Percentiles rank a stretch among this genome's conserved stretches.
phyloP scores from a whole-genome alignment of 139 green algal species.

The Tetradesmus obliquus region DNA sequence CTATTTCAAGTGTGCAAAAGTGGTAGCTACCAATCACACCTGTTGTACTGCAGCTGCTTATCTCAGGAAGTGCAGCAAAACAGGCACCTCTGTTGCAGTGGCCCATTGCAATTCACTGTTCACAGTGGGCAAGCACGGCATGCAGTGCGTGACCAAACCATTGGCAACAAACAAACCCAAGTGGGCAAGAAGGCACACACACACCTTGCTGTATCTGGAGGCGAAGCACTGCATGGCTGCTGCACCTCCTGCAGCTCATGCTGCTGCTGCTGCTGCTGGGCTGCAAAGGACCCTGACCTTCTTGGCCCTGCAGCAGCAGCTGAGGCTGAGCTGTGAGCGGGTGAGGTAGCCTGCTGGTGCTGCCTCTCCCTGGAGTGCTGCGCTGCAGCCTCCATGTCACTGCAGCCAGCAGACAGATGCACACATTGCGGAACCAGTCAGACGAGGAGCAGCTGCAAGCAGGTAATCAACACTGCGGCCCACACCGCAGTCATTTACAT shows the following conservation, averaged over 20 bases:
- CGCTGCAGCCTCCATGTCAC: background rate
- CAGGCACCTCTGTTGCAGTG: no score
- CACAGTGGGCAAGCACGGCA: background rate
- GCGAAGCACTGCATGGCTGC: background rate
- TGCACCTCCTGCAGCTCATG: constrained; percentile 20
- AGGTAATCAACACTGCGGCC: background rate
- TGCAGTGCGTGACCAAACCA: no score
- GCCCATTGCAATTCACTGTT: no score
- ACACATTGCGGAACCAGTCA: background rate
- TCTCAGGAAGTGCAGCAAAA: no score
- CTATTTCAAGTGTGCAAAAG: no score
- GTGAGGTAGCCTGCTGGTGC: constrained; percentile 22
- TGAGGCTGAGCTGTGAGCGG: constrained; percentile 14
- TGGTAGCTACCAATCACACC: no score
- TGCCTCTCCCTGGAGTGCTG: background rate
- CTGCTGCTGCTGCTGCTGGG: background rate
- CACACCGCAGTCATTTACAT: background rate
- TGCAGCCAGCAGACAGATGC: background rate
- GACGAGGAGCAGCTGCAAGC: background rate
- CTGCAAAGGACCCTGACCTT: background rate
- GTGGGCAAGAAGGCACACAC: background rate
- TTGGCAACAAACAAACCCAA: background rate
- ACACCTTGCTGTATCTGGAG: background rate
- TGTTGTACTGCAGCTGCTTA: no score
- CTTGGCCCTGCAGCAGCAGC: background rate